A percentile compares a stretch with the other conserved stretches of the same genome.
Conservation (phyloP, 1,284 basidiomycete species). For the Apiotrichum porosum region DNA sequence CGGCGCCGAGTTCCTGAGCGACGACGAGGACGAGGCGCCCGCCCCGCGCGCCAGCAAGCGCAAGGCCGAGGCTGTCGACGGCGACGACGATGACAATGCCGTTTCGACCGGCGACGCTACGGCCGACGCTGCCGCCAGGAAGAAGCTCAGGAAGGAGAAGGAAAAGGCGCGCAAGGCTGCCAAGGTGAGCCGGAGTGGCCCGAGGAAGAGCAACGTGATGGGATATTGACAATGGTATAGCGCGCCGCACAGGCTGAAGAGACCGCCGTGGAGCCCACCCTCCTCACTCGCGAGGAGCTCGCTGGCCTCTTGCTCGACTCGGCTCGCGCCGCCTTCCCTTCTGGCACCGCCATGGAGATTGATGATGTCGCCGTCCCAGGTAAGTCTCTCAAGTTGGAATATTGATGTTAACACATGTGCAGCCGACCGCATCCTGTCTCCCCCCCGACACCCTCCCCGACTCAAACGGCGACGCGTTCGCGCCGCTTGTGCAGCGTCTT, state of each 20-base stretch:
- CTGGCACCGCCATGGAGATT: constrained; percentile 42
- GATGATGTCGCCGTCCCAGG: constrained; percentile 37
- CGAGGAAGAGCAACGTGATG: too few relatives aligned
- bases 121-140: constrained; percentile 12
- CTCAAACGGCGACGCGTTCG: constrained; percentile 5
- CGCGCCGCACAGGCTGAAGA: constrained; percentile 3
- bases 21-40: constrained; percentile 15
- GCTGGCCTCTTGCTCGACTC: constrained; percentile 28
- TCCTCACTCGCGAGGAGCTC: constrained; percentile 21
- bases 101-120: neutral
- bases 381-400: constrained; percentile 4
- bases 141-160: constrained; percentile 19
- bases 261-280: constrained; percentile 17
- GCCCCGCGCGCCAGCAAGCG: constrained; percentile 1
- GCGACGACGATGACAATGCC: neutral
- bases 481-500: constrained; percentile 9
- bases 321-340: constrained; percentile 34
- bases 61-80: constrained; percentile 1
- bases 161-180: constrained; percentile 24
- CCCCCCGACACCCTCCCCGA: constrained; percentile 2
- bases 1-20: constrained; percentile 12
- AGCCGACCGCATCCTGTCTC: constrained; percentile 5
- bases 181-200: too few relatives aligned
- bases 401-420: neutral
- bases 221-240: too few relatives aligned